phyloP scores from a whole-genome alignment of 2,329 filamentous ascomycete genomes.

The Orbilia ellipsospora region DNA sequence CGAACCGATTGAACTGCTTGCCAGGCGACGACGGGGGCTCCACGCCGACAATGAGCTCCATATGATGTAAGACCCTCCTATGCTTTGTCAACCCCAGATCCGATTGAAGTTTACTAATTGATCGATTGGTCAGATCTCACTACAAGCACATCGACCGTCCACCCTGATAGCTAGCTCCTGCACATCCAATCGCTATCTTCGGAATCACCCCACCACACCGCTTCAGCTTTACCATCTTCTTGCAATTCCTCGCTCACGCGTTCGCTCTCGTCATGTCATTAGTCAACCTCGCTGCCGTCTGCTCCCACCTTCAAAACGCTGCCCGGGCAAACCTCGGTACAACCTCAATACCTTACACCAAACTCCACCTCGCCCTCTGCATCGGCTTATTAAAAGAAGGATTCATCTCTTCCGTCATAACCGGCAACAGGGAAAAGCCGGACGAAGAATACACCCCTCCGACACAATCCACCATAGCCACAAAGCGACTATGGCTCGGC shows the following conservation, averaged over 20 bases:
- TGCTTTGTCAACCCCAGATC: neutral
- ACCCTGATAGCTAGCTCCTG: constrained; percentile 25
- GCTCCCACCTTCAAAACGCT: constrained; percentile 91
- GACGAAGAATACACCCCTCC: constrained; percentile 70
- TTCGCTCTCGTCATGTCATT: constrained; percentile 72
- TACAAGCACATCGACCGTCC: constrained; percentile 33
- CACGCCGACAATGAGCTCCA: constrained; percentile 35
- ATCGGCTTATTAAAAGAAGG: constrained; percentile 84
- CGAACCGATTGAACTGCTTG: constrained; percentile 4
- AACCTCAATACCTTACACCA: constrained; percentile 82
- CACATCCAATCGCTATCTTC: neutral
- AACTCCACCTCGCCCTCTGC: constrained; percentile 79
- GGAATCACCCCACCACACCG: no score
- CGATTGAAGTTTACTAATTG: neutral
- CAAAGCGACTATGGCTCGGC: constrained; percentile 83
- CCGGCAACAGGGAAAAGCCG: constrained; percentile 69
- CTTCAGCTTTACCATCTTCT: neutral
- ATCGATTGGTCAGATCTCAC: constrained; percentile 4
- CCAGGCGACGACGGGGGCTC: constrained; percentile 19
- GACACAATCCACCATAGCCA: constrained; percentile 77
- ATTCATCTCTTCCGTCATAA: constrained; percentile 82
- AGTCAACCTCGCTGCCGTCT: constrained; percentile 79
- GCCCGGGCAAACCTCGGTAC: constrained; percentile 83
- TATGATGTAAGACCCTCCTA: constrained; percentile 32
- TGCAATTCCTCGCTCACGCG: neutral